phyloP scores from a whole-genome alignment of 148 eudicot species.

The Salicornia ramosissima region DNA sequence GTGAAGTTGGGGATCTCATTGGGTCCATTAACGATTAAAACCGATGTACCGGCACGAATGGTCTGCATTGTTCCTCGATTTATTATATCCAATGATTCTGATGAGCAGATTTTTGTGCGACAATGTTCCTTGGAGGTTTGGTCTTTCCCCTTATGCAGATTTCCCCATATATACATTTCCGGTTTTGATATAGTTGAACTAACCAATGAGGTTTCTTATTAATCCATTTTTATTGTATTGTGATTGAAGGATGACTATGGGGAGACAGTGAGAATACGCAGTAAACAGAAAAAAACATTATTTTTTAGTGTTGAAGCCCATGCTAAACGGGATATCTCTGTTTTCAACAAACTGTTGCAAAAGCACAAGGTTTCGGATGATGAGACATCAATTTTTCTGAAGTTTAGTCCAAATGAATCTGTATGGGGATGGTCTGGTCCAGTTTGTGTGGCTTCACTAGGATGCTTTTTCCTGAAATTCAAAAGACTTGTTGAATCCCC shows the following conservation, averaged over 20 bases:
- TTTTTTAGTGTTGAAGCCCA: conserved; percentile 40
- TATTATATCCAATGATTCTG: conserved; percentile 69
- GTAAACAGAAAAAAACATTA: conserved; percentile 64
- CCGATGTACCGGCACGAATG: conserved; percentile 47
- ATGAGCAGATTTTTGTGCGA: conserved; percentile 50
- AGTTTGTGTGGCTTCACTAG: conserved; percentile 88
- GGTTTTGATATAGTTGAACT: neutral
- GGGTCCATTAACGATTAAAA: conserved; percentile 50
- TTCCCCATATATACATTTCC: neutral
- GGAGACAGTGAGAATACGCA: conserved; percentile 44
- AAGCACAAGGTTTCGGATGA: conserved; percentile 69
- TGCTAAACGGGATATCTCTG: conserved; percentile 39
- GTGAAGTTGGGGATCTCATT: conserved; percentile 76
- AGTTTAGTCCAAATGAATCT: conserved; percentile 52
- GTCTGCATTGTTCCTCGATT: conserved; percentile 74
- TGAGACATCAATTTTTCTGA: conserved; percentile 58
- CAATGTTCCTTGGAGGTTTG: conserved; percentile 81
- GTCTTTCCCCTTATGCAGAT: conserved; percentile 14
- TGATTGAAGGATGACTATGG: conserved; percentile 58
- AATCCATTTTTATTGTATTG: neutral
- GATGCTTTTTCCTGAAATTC: conserved; percentile 84
- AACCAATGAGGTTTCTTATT: neutral
- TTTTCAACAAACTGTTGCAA: conserved; percentile 60
- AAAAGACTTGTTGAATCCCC: conserved; percentile 36
- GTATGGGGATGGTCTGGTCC: conserved; percentile 92